Base-by-base conservation (phyloP, 768 basidiomycete species). In the Piloderma croceum region DNA sequence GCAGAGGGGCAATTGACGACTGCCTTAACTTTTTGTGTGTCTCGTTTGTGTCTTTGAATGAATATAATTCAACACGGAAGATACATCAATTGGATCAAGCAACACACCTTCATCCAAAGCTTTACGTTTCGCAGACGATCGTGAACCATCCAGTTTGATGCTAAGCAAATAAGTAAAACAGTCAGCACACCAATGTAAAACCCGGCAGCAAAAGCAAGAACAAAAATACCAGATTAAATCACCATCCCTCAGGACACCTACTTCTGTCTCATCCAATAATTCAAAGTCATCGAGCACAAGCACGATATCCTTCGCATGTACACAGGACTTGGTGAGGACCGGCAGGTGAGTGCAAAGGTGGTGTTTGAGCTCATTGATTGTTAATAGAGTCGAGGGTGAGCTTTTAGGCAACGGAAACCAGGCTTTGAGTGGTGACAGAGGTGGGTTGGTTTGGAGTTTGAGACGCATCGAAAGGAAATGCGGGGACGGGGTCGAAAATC, bases 221-320 rank as follows among this genome's bases (percentile, higher is more conserved):
- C n/a, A n/a, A n/a, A n/a, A n/a, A n/a, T n/a, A 29, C 27, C 27
- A 29, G 13, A 75, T 52, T 24, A 76, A 56, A 57, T 76, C 74
- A 0, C 73, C 73, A 52, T 76, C 74, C 49, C 73, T 61, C 20
- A 75, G 54, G 13, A 69, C 64, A 19, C 47, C 44, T 32, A 69
- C 50, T 6, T 56, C 54, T 34, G 58, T 67, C 29, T 62, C 59
- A 41, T 71, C 62, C 46, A 76, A 48, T 24, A 76, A 59, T 42
- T 74, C 70, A 52, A 75, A 76, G 20, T 60, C 70, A 27, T 76
- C 74, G 36, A 76, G 49, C 13, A 62, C n/a, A n/a, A n/a, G n/a
- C n/a, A n/a, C n/a, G n/a, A n/a, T n/a, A n/a, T n/a, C n/a, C n/a
- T n/a, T n/a, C n/a, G n/a, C n/a, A n/a, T n/a, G n/a, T n/a, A n/a